phyloP scores from a whole-genome alignment of 73 alveolate species.

The Uronychia binucleata region DNA sequence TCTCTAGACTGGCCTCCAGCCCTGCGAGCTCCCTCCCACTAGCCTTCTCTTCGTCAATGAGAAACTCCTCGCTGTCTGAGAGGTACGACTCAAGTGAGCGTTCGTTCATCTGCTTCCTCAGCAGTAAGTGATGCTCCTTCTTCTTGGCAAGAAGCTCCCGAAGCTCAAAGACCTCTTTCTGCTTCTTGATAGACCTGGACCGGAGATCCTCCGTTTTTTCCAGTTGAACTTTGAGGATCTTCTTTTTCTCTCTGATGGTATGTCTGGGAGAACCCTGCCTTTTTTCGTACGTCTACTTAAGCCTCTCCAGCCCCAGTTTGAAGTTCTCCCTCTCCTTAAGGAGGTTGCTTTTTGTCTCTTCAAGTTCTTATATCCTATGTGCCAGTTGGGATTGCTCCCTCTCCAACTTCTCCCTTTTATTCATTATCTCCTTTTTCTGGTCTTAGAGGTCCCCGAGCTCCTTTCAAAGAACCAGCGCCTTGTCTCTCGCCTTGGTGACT shows the following conservation, averaged over 20 bases:
- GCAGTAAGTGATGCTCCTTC: background rate
- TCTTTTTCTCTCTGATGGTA: background rate
- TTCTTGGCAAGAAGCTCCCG: background rate
- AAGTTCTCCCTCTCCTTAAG: background rate
- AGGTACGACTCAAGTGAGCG: conserved; percentile 7
- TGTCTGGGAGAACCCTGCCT: background rate
- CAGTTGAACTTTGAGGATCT: background rate
- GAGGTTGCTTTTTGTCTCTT: background rate
- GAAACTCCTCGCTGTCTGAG: background rate
- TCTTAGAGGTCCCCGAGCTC: background rate
- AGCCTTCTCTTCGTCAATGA: conserved; percentile 7
- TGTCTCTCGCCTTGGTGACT: background rate
- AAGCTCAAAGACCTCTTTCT: background rate
- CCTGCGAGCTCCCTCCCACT: background rate
- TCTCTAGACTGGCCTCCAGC: background rate
- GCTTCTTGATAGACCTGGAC: background rate
- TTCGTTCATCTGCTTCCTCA: conserved; percentile 5
- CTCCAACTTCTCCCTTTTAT: background rate
- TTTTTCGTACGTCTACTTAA: background rate
- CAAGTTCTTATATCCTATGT: background rate
- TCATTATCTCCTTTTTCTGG: background rate
- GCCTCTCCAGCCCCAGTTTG: background rate
- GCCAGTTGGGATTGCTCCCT: background rate
- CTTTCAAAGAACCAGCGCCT: background rate
- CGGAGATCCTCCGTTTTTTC: background rate